A percentile compares a stretch with the other conserved stretches of the same genome.
phyloP scores from a whole-genome alignment of 768 basidiomycete genomes.

The Cantharellus anzutake region DNA sequence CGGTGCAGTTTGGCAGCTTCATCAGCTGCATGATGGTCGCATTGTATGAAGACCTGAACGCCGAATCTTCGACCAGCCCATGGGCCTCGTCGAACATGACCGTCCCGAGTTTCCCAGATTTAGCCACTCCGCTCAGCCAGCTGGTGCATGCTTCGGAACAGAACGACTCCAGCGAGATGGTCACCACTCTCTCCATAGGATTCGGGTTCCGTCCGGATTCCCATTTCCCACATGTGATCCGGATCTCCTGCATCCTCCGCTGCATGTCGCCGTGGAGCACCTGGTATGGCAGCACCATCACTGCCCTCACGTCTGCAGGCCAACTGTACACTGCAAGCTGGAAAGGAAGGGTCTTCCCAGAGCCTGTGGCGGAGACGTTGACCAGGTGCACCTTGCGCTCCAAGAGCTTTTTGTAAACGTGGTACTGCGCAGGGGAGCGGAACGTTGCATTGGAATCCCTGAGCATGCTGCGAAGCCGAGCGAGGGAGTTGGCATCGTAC shows the following conservation, averaged over 20 bases:
- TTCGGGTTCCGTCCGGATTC: background rate
- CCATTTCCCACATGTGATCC: background rate
- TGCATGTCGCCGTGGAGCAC: background rate
- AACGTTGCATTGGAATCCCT: no score
- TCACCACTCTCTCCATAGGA: background rate
- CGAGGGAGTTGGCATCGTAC: no score
- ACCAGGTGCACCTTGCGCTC: background rate
- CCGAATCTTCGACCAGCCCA: background rate
- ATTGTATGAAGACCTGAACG: background rate
- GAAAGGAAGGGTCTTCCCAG: background rate
- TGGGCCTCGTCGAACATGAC: background rate
- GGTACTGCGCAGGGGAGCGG: no score
- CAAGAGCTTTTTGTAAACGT: background rate
- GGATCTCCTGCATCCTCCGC: background rate
- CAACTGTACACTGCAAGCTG: background rate
- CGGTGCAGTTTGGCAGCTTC: background rate
- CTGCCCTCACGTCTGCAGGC: background rate
- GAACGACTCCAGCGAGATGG: background rate
- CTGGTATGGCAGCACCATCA: background rate
- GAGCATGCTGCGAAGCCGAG: no score
- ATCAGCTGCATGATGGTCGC: background rate
- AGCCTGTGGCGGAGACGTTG: background rate
- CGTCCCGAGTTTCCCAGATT: background rate
- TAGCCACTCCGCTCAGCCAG: background rate
- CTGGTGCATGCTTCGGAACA: background rate